Evolutionary conservation across 1,284 basidiomycete species (phyloP).

Genomic region (Chalciporus piperatoides): DNA sequence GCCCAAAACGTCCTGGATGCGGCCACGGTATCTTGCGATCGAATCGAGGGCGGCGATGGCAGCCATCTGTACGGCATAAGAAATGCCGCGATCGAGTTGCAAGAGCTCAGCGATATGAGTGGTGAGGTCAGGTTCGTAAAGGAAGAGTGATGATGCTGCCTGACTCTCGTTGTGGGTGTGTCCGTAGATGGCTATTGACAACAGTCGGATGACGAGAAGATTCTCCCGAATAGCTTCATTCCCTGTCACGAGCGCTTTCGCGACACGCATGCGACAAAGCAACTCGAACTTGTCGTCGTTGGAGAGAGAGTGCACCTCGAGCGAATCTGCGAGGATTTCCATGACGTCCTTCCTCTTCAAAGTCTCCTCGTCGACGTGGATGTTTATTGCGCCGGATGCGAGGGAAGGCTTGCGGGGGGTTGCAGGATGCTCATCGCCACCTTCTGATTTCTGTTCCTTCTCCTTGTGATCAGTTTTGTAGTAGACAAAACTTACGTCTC

Average conservation of each 20-base stretch:
- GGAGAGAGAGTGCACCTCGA: constrained; percentile 73
- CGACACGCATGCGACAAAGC: constrained; percentile 82
- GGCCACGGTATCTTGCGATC: constrained; percentile 79
- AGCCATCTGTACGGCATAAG: constrained; percentile 72
- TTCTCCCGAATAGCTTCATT: constrained; percentile 69
- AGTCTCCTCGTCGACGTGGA: constrained; percentile 62
- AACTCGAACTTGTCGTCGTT: constrained; percentile 87
- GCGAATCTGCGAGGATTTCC: constrained; percentile 72
- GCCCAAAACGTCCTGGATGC: constrained; percentile 83
- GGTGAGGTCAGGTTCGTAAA: constrained; percentile 92
- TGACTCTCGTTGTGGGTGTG: constrained; percentile 79
- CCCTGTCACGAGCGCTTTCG: constrained; percentile 60
- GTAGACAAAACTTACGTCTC: constrained; percentile 74
- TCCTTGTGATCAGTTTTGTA: constrained; percentile 56
- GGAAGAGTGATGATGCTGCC: constrained; percentile 80
- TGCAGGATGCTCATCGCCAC: constrained; percentile 33
- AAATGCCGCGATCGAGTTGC: constrained; percentile 69
- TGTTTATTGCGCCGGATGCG: constrained; percentile 49
- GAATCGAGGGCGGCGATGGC: constrained; percentile 90
- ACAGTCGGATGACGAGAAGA: constrained; percentile 76
- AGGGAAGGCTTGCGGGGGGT: constrained; percentile 39
- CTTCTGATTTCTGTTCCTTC: constrained; percentile 44
- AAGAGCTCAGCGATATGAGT: constrained; percentile 87
- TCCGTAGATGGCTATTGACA: constrained; percentile 88
- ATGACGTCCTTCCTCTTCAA: constrained; percentile 60